A percentile compares a stretch with the other conserved stretches of the same genome.
These are phyloP conservation scores for Rhizophlyctis rosea DNA, from an alignment of 192 early-diverging fungal genomes.

Conservation along the genomic window DNA sequence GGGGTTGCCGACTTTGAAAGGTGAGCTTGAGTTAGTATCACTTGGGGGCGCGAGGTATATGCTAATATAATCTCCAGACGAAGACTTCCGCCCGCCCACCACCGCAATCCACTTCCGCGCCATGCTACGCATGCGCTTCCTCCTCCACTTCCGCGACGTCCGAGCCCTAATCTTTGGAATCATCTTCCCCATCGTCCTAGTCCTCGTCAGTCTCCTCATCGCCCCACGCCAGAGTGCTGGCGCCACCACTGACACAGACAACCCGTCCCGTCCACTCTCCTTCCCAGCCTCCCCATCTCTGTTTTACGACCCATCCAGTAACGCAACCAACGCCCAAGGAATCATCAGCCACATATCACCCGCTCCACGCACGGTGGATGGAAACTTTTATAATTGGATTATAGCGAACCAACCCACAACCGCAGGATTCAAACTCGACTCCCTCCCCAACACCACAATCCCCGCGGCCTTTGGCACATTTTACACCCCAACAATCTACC, in stretches of 20 bases:
- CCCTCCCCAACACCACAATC: too few species aligned
- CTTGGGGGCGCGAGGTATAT: too few species aligned
- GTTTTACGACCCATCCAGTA: background rate
- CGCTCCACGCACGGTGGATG: too few species aligned
- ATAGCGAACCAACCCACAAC: background rate
- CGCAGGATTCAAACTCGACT: background rate
- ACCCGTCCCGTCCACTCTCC: background rate
- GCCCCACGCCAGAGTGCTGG: too few species aligned
- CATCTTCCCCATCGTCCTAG: conserved; percentile 31
- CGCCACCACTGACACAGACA: too few species aligned
- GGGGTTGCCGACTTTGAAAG: too few species aligned
- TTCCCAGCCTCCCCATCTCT: background rate
- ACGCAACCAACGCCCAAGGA: background rate
- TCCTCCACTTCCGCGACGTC: conserved; percentile 26
- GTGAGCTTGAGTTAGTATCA: too few species aligned
- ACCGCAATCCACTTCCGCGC: conserved; percentile 9
- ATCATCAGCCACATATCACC: too few species aligned
- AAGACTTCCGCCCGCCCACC: background rate
- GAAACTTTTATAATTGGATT: background rate
- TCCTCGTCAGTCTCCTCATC: conserved; percentile 8
- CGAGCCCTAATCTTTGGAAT: conserved; percentile 26
- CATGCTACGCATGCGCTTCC: conserved; percentile 18
- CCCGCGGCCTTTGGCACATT: background rate
- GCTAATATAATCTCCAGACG: background rate
- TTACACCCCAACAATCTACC: background rate